Conservation (phyloP, 2,329 filamentous ascomycete species). For the Penicillium digitatum region DNA sequence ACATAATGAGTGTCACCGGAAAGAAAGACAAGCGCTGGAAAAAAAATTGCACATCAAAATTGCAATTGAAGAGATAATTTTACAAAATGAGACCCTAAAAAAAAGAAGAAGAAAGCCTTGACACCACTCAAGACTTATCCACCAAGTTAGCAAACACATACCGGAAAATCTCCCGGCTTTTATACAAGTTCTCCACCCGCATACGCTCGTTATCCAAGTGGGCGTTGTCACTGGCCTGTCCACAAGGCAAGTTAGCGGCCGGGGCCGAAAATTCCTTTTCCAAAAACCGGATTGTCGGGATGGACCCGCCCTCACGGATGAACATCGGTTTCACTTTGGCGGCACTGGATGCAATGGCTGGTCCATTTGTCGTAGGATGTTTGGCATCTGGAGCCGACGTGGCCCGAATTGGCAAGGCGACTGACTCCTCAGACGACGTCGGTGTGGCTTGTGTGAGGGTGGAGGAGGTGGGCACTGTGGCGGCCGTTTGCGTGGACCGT, state of each 20-base stretch:
- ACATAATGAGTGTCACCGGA: neutral
- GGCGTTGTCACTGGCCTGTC: conserved; percentile 87
- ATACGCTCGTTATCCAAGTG: conserved; percentile 96
- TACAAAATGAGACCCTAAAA: neutral
- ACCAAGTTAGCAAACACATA: conserved; percentile 71
- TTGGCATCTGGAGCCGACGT: conserved; percentile 5
- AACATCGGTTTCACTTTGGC: conserved; percentile 61
- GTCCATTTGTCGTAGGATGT: neutral
- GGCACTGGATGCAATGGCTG: neutral
- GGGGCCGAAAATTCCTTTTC: conserved; percentile 92
- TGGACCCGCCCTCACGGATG: conserved; percentile 92
- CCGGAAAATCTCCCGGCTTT: conserved; percentile 87
- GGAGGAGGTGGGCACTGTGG: conserved; percentile 38
- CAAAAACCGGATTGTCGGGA: conserved; percentile 87
- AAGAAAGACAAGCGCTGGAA: neutral
- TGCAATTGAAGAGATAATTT: neutral
- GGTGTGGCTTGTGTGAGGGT: conserved; percentile 34
- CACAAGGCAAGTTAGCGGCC: conserved; percentile 88
- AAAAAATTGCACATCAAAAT: neutral
- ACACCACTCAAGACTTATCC: conserved; percentile 21
- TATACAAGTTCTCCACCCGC: conserved; percentile 78
- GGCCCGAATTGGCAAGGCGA: conserved; percentile 8
- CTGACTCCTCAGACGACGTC: conserved; percentile 10
- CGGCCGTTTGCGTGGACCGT: conserved; percentile 23
- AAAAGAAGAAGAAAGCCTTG: neutral